These are phyloP conservation scores for Neodidymelliopsis sp. DNA, from an alignment of 2,329 filamentous ascomycete genomes.

Conservation along the genomic window DNA sequence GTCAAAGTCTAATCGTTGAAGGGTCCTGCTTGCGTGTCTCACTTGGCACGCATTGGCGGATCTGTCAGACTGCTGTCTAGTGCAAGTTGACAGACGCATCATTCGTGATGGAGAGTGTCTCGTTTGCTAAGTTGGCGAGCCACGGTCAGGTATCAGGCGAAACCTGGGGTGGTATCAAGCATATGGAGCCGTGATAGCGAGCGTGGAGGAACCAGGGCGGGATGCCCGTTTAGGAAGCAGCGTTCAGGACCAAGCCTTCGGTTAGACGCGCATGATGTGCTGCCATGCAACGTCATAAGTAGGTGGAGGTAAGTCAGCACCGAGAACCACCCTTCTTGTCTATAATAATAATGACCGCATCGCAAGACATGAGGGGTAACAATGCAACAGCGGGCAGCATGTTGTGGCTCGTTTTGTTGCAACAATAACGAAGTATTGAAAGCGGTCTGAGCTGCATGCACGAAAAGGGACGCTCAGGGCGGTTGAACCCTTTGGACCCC, in stretches of 20 bases:
- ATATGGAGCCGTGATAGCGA: not conserved
- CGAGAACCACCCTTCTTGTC: not conserved
- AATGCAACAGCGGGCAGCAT: constrained; percentile 3
- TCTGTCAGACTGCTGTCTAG: constrained; percentile 4
- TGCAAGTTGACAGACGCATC: not conserved
- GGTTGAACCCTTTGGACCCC: constrained; percentile 19
- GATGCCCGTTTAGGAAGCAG: constrained; percentile 2
- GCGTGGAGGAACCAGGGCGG: not conserved
- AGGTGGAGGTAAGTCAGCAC: constrained; percentile 4
- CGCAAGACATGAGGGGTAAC: constrained; percentile 5
- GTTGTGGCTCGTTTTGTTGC: not conserved
- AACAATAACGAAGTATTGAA: constrained; percentile 3
- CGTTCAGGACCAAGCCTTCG: constrained; percentile 15
- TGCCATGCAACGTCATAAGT: constrained; percentile 10
- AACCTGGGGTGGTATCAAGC: not conserved
- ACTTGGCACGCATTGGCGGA: constrained; percentile 9
- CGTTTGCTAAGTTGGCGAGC: not conserved
- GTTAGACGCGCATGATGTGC: constrained; percentile 5
- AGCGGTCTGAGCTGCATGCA: constrained; percentile 4
- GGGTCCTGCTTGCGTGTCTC: constrained; percentile 1
- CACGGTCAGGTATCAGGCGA: not conserved
- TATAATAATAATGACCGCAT: not conserved
- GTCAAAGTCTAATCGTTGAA: not conserved
- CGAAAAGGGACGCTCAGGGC: not conserved
- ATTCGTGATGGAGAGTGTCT: not conserved